Base-by-base conservation (phyloP, 331 rosid genomes). In the Rhamnella rubrinervis region DNA sequence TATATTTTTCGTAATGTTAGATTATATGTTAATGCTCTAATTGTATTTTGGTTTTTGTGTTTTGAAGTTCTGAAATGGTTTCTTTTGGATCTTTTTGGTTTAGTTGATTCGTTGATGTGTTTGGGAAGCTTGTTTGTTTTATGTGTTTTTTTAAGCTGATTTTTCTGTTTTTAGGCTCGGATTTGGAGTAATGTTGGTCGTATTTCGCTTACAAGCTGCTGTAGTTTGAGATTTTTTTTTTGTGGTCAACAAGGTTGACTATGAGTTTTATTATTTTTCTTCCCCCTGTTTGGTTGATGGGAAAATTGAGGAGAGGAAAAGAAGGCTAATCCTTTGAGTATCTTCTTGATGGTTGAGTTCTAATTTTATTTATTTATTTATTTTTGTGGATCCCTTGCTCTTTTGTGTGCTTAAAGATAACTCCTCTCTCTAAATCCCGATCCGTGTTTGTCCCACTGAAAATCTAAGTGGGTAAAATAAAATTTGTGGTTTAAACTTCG, bases 31-130 rank as follows among this genome's bases (percentile, higher is more conserved):
- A 16, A 35, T 53, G 71, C 13, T 5, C 12, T 40, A 44, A 44
- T 6, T 35, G 10, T 59, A 1, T 47, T 2, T 35, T 12, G 18
- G 40, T 41, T 72, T 6, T 47, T 37, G 2, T 47, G 12, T 12
- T 31, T 55, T 70, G 35, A 55, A 50, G 58, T 47, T 49, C 26
- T 46, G 41, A 59, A 71, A 65, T 82, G 70, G 62, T 21, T 15
- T 58, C 35, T 21, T 58, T 66, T 68, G 67, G 84, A 79, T 84
- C 83, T 80, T 60, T 80, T 57, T 31, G 55, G 53, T 60, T 58
- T 26, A 25, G 55, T 58, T 52, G 41, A 41, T 53, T 7, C 44
- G 12, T 15, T 17, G 63, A 41, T 16, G 40, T 14, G 55, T 1
- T 21, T 39, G 72, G 49, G 1, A 7, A n/a, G 23, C 19, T 38